Evolutionary conservation across 2,329 filamentous ascomycete genomes (phyloP), one percentile per base, ranked within the genome.

Genomic region (Ascosphaera acerosa): DNA sequence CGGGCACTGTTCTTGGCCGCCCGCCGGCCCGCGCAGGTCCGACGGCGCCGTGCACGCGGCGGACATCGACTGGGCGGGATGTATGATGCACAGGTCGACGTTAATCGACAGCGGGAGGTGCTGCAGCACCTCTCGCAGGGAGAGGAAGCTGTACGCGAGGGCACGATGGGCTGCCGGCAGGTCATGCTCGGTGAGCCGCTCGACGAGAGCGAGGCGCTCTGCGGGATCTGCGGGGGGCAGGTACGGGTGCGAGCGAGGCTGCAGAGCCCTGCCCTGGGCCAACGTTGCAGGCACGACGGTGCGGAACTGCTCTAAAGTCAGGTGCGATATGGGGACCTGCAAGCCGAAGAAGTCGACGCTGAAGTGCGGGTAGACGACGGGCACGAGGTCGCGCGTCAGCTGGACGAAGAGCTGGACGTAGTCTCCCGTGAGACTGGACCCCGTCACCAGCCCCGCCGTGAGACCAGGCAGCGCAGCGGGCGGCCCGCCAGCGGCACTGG

Each of bases 361-460:
- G 72, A 84, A 92, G 35, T 64, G 63, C 4, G 82, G 82, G 64
- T 78, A 90, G 16, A 94, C 59, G 2, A 97, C 76, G 0, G 84
- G 81, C 0, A 89, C 57, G 2, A 74, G 73, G 47, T 97, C 87
- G 36, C 70, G 73, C 1, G 84, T 94, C 41, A 91, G 66, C 45
- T 97, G 87, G 15, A 94, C 76, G 45, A 81, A 90, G 5, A 97
- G 56, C 34, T 82, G 70, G 15, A 91, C 71, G 49, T 94, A 94
- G 44, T 94, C 77, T n/a, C 87, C 87, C 2, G 80, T 89, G 33
- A 97, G 53, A 53, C 84, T 94, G 6, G 84, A 94, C 1, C 84
- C 87, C 0, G 84, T 94, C 12, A 97, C 78, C 15, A 94, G 68
- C 15, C 80, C 77, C 45, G 67, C 87, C 15, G 76, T 74, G 29